Evolutionary conservation across 768 basidiomycete species (phyloP), one percentile per base, ranked within the genome.

Genomic region (Boletus reticuloceps): DNA sequence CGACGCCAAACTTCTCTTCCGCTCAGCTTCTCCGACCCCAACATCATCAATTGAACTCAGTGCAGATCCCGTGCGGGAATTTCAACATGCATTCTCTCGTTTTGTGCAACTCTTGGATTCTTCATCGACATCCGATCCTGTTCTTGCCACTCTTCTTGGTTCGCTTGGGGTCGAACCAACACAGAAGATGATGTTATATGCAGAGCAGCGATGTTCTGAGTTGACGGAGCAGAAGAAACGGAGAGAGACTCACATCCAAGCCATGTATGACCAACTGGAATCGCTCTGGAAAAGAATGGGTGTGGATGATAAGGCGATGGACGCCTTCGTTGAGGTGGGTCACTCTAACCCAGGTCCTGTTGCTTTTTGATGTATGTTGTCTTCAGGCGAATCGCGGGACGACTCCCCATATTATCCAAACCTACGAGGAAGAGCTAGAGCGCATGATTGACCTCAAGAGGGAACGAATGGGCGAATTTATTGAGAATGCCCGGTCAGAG

Each of bases 241-340:
- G 31, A 80, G 94, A 13, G 94, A 96, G 64, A 74, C 82, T 1
- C 84, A 87, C 59, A 98, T 99, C 31, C 96, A 99, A 69, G 81
- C 86, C 0, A 88, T 98, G 78, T 99, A 94, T 65, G 94, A 98
- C 69, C 85, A 93, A 59, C 80, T 99, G 1, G 95, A 96, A 68
- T 85, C 85, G 0, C 79, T 98, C 4, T 99, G 96, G 96, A 80
- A 80, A 55, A 75, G 94, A 53, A 78, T 98, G 55, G 94, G 92
- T 14, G 85, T 96, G 6, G 69, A 79, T 1, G 90, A 94, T 46
- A 73, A 71, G 1, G 88, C 87, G 43, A 93, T 94, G 83, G 93
- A 98, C 63, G 83, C 80, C n/a, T 99, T 99, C 65, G 89, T 98
- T 0, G 93, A 98, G 55, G 78, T 77, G 16, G 56, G 69, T 57